Percentiles rank a stretch among this genome's conserved stretches.
Evolutionary conservation across 495 filamentous ascomycete genomes (phyloP).

Genomic region (Viridothelium virens): DNA sequence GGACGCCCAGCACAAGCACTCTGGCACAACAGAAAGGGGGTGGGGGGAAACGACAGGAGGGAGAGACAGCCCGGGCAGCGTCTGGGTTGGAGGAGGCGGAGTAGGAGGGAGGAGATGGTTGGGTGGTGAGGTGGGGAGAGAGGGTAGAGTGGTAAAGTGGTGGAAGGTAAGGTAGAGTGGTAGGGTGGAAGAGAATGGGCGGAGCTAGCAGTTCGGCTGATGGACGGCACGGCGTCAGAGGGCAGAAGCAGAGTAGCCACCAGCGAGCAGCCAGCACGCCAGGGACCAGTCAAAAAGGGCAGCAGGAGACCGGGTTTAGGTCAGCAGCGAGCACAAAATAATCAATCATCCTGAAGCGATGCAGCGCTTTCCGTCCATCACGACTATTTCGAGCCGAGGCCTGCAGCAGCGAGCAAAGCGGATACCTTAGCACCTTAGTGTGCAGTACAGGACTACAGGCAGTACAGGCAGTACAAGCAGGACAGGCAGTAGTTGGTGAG

Average conservation of each 20-base stretch:
- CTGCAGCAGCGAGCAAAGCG: neutral
- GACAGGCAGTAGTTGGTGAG: neutral
- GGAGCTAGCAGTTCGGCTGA: neutral
- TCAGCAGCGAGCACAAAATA: no score
- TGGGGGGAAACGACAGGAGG: slow-evolving; percentile 2
- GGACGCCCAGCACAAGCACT: neutral
- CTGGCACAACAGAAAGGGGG: neutral
- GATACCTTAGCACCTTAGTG: no score
- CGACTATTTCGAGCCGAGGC: neutral
- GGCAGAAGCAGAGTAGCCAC: neutral
- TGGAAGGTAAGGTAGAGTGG: neutral
- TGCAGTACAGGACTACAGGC: neutral
- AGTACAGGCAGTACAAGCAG: neutral
- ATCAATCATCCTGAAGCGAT: no score
- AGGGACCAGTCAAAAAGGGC: neutral
- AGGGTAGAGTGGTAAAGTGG: neutral
- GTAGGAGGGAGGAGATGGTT: neutral
- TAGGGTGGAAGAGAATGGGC: neutral
- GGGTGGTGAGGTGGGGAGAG: neutral
- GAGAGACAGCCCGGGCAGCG: neutral
- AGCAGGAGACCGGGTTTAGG: neutral
- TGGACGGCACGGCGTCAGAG: neutral
- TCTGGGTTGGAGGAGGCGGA: neutral
- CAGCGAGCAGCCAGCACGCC: neutral
- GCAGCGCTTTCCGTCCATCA: neutral